These are phyloP conservation scores for Backusella liffmaniae DNA, from an alignment of 192 early-diverging fungal species.

Conservation along the genomic window DNA sequence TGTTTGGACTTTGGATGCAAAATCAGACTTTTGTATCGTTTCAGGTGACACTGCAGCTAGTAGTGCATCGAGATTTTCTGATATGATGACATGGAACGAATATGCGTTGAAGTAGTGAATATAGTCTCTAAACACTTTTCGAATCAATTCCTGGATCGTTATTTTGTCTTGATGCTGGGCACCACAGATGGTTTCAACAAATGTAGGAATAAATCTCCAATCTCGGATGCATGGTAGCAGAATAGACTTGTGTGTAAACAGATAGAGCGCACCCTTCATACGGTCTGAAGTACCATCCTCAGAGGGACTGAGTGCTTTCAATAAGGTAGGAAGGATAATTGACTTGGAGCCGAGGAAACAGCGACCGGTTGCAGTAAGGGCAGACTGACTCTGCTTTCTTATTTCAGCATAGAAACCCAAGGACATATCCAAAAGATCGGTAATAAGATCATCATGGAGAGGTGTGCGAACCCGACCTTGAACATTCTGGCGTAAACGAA, in stretches of 20 bases:
- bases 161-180: conserved; percentile 72
- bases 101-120: conserved; percentile 48
- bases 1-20: background rate
- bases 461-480: conserved; percentile 42
- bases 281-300: conserved; percentile 39
- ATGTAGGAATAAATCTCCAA: conserved; percentile 55
- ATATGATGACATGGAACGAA: conserved; percentile 44
- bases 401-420: conserved; percentile 57
- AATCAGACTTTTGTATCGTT: background rate
- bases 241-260: conserved; percentile 53
- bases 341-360: conserved; percentile 52
- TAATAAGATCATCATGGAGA: conserved; percentile 52
- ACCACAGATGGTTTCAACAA: conserved; percentile 50
- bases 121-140: conserved; percentile 63
- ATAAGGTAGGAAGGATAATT: conserved; percentile 44
- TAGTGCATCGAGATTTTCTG: conserved; percentile 22
- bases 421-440: conserved; percentile 56
- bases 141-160: conserved; percentile 63
- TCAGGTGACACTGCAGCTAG: conserved; percentile 5
- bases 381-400: conserved; percentile 54
- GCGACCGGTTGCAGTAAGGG: conserved; percentile 44
- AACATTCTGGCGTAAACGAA: conserved; percentile 57
- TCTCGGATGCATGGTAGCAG: conserved; percentile 53
- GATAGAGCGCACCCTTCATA: conserved; percentile 71
- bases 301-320: conserved; percentile 44